Percentiles rank a stretch among this genome's conserved stretches.
Conservation (phyloP, 768 basidiomycete genomes). For the Coprinopsis marcescibilis region DNA sequence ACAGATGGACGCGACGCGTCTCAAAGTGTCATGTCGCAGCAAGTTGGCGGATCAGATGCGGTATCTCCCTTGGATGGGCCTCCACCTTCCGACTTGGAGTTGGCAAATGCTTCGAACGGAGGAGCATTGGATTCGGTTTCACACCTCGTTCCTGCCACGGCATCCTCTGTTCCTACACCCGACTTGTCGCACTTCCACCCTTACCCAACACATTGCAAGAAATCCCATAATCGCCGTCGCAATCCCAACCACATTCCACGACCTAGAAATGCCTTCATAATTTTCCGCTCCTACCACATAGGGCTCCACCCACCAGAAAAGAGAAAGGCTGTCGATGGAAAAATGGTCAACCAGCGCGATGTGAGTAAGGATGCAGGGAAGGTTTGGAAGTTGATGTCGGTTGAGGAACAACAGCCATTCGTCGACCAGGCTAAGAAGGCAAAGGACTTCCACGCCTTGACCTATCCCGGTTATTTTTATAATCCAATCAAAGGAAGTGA, state of each 20-base stretch:
- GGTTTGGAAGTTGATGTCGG: not conserved
- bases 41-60: too few species aligned
- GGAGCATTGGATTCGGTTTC: too few species aligned
- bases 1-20: too few species aligned
- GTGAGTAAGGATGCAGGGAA: not conserved
- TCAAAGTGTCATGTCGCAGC: too few species aligned
- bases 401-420: not conserved
- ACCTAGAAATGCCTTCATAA: constrained; percentile 75
- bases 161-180: not conserved
- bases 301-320: not conserved
- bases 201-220: not conserved
- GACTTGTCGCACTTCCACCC: not conserved
- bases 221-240: constrained; percentile 42
- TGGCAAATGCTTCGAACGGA: too few species aligned
- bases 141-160: not conserved
- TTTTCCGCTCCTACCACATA: constrained; percentile 66
- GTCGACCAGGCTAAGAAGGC: not conserved
- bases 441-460: not conserved
- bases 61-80: too few species aligned
- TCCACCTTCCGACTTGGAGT: too few species aligned
- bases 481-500: not conserved
- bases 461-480: not conserved
- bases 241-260: constrained; percentile 58
- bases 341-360: constrained; percentile 1
- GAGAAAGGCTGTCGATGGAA: not conserved